phyloP scores from a whole-genome alignment of 2,329 filamentous ascomycete species.

The Oidium heveae region DNA sequence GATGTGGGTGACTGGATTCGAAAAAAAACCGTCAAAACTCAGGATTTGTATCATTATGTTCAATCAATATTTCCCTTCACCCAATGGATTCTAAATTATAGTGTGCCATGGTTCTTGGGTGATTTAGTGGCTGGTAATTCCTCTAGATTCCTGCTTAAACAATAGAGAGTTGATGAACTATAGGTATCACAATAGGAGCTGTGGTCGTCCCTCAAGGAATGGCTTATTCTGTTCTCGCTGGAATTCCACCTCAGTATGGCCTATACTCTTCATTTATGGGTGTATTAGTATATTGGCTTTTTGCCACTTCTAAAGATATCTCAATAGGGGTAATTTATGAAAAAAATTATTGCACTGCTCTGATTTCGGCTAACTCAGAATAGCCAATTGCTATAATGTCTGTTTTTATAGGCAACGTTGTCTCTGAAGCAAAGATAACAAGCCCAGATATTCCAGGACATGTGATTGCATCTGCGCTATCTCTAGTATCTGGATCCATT shows the following conservation, averaged over 20 bases:
- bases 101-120: constrained; percentile 65
- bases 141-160: background rate
- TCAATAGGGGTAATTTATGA: constrained; percentile 54
- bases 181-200: constrained; percentile 42
- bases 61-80: constrained; percentile 63
- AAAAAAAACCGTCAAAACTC: constrained; percentile 32
- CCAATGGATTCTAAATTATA: constrained; percentile 76
- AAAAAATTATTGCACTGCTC: constrained; percentile 1
- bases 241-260: constrained; percentile 58
- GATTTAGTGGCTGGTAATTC: constrained; percentile 64
- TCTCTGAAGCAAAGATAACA: constrained; percentile 32
- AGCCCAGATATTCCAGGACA: constrained; percentile 33
- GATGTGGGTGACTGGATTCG: constrained; percentile 46
- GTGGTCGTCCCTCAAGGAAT: constrained; percentile 89
- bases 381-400: constrained; percentile 90
- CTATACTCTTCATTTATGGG: constrained; percentile 94
- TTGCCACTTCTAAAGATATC: constrained; percentile 95
- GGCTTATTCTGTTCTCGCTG: constrained; percentile 73
- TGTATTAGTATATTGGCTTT: constrained; percentile 87
- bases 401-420: constrained; percentile 63
- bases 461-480: constrained; percentile 52
- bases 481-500: constrained; percentile 53
- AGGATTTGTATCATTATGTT: constrained; percentile 33
- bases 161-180: background rate
- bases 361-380: constrained; percentile 4